Conservation (phyloP, 2,329 filamentous ascomycete species). For the Graphium sp. region DNA sequence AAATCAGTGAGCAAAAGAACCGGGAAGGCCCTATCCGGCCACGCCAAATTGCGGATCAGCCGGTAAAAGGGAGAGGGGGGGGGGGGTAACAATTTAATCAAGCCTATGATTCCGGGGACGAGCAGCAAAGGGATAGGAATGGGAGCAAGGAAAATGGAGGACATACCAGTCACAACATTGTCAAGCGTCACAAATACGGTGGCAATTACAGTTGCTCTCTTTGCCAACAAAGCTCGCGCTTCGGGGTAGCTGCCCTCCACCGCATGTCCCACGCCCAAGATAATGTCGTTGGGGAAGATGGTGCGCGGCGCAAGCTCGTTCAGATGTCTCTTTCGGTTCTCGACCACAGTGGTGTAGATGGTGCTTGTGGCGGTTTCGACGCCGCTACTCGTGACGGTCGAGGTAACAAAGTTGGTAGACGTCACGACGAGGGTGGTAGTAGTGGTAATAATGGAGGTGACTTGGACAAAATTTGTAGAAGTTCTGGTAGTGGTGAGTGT, state of each 20-base stretch:
- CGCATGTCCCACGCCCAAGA: background rate
- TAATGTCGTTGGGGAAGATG: constrained; percentile 6
- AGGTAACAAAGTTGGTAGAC: constrained; percentile 16
- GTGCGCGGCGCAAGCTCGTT: constrained; percentile 8
- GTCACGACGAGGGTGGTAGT: constrained; percentile 17
- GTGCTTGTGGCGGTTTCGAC: constrained; percentile 17
- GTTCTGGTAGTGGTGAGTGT: no score
- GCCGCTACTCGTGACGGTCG: constrained; percentile 17
- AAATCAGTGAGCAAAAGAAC: no score
- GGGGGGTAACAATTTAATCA: no score
- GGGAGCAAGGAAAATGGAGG: no score
- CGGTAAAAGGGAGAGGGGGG: background rate
- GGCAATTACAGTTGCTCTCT: constrained; percentile 16
- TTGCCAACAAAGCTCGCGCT: constrained; percentile 10
- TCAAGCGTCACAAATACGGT: constrained; percentile 14
- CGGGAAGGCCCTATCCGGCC: no score
- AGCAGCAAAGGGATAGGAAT: no score
- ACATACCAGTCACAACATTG: constrained; percentile 6
- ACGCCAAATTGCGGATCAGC: constrained; percentile 2
- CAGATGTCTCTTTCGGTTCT: constrained; percentile 16
- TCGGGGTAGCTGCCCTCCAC: constrained; percentile 4
- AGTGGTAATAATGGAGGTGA: constrained; percentile 9
- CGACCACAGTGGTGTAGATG: constrained; percentile 16
- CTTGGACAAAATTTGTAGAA: constrained; percentile 1
- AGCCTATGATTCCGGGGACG: no score